Conservation (phyloP, 2,329 filamentous ascomycete genomes). For the Pseudocercospora cruenta region DNA sequence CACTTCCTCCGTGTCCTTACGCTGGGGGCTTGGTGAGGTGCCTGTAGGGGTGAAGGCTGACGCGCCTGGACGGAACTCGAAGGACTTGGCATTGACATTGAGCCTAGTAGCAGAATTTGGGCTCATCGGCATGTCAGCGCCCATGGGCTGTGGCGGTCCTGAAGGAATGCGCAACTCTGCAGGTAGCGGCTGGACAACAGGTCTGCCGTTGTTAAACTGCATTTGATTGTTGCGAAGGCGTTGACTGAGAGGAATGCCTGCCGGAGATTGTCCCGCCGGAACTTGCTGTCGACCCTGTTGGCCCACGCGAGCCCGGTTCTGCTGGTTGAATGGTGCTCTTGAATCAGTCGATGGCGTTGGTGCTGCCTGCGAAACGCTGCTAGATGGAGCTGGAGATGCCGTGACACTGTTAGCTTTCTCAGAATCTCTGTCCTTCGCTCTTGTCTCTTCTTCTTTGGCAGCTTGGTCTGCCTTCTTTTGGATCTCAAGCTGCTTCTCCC, state of each 20-base stretch:
- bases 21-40: conserved; percentile 70
- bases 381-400: conserved; percentile 29
- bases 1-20: conserved; percentile 31
- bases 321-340: conserved; percentile 19
- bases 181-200: conserved; percentile 52
- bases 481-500: conserved; percentile 90
- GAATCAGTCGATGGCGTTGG: conserved; percentile 7
- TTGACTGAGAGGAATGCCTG: conserved; percentile 21
- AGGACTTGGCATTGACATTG: conserved; percentile 71
- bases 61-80: conserved; percentile 82
- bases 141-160: conserved; percentile 34
- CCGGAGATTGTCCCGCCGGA: conserved; percentile 8
- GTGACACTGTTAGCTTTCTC: conserved; percentile 26
- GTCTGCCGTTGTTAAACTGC: not conserved
- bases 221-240: conserved; percentile 24
- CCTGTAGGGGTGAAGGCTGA: conserved; percentile 78
- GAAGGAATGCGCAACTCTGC: conserved; percentile 70
- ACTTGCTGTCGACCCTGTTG: conserved; percentile 8
- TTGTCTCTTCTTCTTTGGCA: conserved; percentile 59
- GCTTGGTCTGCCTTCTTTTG: conserved; percentile 83
- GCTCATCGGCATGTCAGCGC: conserved; percentile 44
- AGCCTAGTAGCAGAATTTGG: conserved; percentile 60
- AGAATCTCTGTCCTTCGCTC: conserved; percentile 46
- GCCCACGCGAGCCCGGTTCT: conserved; percentile 7
- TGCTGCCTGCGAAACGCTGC: conserved; percentile 15